phyloP scores from a whole-genome alignment of 1,139 yeast genomes.

The Debaryomyces udenii region DNA sequence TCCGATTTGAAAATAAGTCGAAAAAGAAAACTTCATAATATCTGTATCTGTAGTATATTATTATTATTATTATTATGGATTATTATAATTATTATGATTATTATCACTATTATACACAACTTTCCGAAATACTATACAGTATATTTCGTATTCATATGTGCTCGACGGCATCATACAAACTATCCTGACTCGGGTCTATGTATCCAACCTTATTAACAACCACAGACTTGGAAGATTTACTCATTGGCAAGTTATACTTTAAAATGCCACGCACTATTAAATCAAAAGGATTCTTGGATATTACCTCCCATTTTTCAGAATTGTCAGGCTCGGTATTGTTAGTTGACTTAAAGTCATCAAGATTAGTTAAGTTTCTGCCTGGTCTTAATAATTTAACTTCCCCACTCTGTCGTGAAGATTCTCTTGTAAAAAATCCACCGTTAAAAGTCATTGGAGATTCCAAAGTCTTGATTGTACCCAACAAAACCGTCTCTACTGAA shows the following conservation, averaged over 20 bases:
- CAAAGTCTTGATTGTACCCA: slow-evolving; percentile 68
- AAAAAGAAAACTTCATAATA: too few relatives aligned
- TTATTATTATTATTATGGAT: too few relatives aligned
- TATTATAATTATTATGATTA: too few relatives aligned
- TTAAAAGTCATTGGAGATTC: slow-evolving; percentile 76
- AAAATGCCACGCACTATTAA: slow-evolving; percentile 81
- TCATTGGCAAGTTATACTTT: slow-evolving; percentile 73
- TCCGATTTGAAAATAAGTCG: too few relatives aligned
- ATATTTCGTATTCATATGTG: too few relatives aligned
- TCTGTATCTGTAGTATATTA: too few relatives aligned
- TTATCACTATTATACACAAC: too few relatives aligned
- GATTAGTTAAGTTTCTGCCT: slow-evolving; percentile 60
- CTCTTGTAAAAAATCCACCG: slow-evolving; percentile 76
- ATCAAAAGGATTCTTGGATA: slow-evolving; percentile 83
- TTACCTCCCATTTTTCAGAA: slow-evolving; percentile 70
- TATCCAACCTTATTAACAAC: slow-evolving; percentile 63
- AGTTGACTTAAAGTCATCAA: slow-evolving; percentile 14
- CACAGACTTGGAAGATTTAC: slow-evolving; percentile 55
- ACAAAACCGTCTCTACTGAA: slow-evolving; percentile 65
- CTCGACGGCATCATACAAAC: too few relatives aligned
- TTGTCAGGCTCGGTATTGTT: slow-evolving; percentile 36
- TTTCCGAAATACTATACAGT: too few relatives aligned
- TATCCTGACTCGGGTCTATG: slow-evolving; percentile 52
- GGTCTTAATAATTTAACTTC: slow-evolving; percentile 77
- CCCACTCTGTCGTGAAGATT: slow-evolving; percentile 58